Percentiles rank a stretch among this genome's conserved stretches.
These are phyloP conservation scores for Erucastrum elatum DNA, from an alignment of 345 rosid genomes.

Conservation along the genomic window DNA sequence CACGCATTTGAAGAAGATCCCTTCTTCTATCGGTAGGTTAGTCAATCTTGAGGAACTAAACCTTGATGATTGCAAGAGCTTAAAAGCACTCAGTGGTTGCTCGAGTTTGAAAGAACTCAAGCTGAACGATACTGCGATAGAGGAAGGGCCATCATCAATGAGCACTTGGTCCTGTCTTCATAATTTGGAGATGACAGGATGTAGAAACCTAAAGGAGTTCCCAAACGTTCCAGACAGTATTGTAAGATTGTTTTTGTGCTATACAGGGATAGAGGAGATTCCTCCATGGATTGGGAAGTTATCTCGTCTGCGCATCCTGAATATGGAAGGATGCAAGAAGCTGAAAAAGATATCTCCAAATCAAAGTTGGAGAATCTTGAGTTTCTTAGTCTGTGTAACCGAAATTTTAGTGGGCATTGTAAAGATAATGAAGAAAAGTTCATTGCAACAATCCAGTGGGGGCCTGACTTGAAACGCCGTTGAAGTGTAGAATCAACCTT, in stretches of 20 bases:
- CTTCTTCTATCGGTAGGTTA: not conserved
- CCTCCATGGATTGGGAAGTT: conserved; percentile 3
- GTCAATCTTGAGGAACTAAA: conserved; percentile 1
- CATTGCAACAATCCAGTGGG: too few relatives aligned
- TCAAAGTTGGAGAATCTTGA: too few relatives aligned
- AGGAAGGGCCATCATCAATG: conserved; percentile 22
- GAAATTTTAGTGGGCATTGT: too few relatives aligned
- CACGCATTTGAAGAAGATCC: not conserved
- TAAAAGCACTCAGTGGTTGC: not conserved
- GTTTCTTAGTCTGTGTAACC: too few relatives aligned
- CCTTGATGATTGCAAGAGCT: too few relatives aligned
- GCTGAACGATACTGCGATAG: conserved; percentile 3
- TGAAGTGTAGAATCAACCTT: too few relatives aligned
- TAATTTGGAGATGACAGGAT: not conserved
- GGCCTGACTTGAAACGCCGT: too few relatives aligned
- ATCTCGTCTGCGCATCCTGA: not conserved
- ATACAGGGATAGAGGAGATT: not conserved
- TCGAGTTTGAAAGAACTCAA: not conserved
- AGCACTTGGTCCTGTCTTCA: not conserved
- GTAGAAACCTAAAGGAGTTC: not conserved
- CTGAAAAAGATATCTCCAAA: too few relatives aligned
- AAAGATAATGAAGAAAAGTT: too few relatives aligned
- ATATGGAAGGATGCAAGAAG: too few relatives aligned
- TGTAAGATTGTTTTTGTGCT: too few relatives aligned
- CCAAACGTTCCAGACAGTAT: too few relatives aligned